Base-by-base conservation (phyloP, 441 rosid species). In the Erodium trifolium region DNA sequence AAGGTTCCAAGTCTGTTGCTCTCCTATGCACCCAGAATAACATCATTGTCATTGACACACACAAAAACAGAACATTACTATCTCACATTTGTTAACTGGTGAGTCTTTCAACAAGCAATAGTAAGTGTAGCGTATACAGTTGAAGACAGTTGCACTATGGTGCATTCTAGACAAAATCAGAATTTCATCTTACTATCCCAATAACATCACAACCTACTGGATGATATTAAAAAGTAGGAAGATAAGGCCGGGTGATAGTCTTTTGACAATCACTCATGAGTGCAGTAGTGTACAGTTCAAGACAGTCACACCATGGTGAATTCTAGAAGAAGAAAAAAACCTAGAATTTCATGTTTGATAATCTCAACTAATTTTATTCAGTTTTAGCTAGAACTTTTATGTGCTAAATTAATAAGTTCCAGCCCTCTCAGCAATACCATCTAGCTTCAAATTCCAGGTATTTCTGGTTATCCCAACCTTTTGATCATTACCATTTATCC, bases 1-100 rank as follows among this genome's bases (percentile, higher is more conserved):
- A 77, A 66, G 96, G 96, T 78, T 91, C 98, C 86, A 96, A 83
- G 73, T 92, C 97, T 63, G 78, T 72, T 81, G 94, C 97, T 78
- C 86, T 84, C 89, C 98, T 96, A 85, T 68, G 39, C 67, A 64
- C 45, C 67, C 67, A 64, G 19, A 64, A 64, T 31, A 64, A 13
- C 11, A 59, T 18, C 63, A 18, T 27, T 9, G n/a, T 29, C 66
- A 29, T 12, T 11, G n/a, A 63, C 10, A 63, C 27, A 37, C 11
- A 41, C 45, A 41, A 41, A 13, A 63, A 63, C 39, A 63, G 12
- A n/a, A 63, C 35, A 19, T 60, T 13, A 10, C 64, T 19, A 18
- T 57, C 13, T 18, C 63, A 57, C 29, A 18, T 55, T 55, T 16
- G 41, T 18, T 55, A 5, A n/a, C 19, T 17, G 9, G 1, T 17